Base-by-base conservation (phyloP, 176 grass and related monocot species). In the Areca catechu region DNA sequence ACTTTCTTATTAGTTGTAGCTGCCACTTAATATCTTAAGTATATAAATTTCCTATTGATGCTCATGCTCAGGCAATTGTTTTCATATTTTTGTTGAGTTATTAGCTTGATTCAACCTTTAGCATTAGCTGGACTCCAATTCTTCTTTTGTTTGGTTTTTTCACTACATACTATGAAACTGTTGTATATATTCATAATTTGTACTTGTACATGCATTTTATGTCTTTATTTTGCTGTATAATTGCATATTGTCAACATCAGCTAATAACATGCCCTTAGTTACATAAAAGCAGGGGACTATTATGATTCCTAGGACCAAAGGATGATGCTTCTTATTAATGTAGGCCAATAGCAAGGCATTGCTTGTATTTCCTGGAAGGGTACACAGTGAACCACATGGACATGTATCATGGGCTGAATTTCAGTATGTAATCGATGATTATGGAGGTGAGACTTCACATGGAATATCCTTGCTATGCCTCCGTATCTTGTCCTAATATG, bases 291-390 rank as follows among this genome's bases (percentile, higher is more conserved):
- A 43, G 34, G 34, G 34, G 34, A 37, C 34, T 10, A 10, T 65
- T 25, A 51, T 24, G 22, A 25, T 28, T 18, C 16, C 24, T 19
- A 16, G 7, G 22, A 18, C 1, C 34, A 2, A 53, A 34, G 9
- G 37, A 58, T 47, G 16, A 62, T 43, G 0, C 54, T 70, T 79
- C 55, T 74, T 56, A 25, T 21, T 82, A 66, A 53, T 90, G 47
- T 79, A 97, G 93, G 80, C 81, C 57, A 97, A 91, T 80, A 74
- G 62, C 78, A 91, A 91, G 75, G 93, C 77, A 18, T 76, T 91
- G 70, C 74, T 97, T 65, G 69, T 91, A 58, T 85, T 97, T 88
- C 86, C 93, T 70, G 81, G 86, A 77, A 81, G 80, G 75, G 68
- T 97, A 60, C 93, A 97, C 74, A 80, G 61, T 75, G 77, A 97